These are phyloP conservation scores for Phytophthora pseudosyringae DNA, from an alignment of 352 stramenopile species.

Conservation along the genomic window DNA sequence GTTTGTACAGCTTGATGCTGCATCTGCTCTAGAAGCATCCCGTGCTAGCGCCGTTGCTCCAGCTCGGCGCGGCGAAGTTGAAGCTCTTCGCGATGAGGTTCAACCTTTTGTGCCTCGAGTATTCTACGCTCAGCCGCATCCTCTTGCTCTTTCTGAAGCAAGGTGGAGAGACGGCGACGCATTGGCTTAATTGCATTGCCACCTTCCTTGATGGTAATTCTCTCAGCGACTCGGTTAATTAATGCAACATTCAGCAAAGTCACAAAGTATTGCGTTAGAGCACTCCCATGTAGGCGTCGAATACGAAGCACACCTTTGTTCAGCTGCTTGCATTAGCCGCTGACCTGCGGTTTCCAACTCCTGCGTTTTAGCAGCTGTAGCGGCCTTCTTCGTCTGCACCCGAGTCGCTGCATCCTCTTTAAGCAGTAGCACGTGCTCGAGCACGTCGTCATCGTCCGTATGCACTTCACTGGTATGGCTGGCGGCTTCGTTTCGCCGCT, in stretches of 20 bases:
- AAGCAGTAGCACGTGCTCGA: background rate
- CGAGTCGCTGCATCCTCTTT: background rate
- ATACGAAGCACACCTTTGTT: background rate
- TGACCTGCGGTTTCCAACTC: background rate
- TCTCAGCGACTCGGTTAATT: background rate
- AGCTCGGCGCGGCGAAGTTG: conserved; percentile 5
- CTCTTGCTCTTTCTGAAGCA: background rate
- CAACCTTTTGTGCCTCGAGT: background rate
- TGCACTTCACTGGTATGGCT: background rate
- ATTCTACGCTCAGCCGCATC: background rate
- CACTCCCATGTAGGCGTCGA: no score
- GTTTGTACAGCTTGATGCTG: conserved; percentile 1
- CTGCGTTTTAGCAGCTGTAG: background rate
- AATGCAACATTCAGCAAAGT: no score
- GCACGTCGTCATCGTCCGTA: background rate
- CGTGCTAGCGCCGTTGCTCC: background rate
- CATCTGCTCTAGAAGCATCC: background rate
- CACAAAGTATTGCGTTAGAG: no score
- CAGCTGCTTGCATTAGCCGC: background rate
- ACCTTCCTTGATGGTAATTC: background rate
- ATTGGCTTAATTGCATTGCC: background rate
- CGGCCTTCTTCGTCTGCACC: no score
- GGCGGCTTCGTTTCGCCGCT: background rate
- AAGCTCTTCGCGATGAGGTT: background rate
- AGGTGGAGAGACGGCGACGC: background rate